Percentiles rank a stretch among this genome's conserved stretches.
Evolutionary conservation across 2,329 filamentous ascomycete species (phyloP).

Genomic region (Arachnomyces sp.): DNA sequence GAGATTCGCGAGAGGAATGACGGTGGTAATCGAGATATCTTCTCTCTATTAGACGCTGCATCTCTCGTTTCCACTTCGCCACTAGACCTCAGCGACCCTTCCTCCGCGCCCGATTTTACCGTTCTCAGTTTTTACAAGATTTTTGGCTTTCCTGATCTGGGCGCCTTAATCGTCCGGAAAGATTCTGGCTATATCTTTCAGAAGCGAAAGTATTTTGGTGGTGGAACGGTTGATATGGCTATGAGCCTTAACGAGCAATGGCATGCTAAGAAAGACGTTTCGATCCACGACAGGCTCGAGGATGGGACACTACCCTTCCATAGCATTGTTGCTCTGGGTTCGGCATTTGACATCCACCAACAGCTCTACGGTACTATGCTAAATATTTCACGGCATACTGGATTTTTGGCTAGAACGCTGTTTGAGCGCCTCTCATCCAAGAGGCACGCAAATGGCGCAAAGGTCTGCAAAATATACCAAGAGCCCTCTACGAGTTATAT

Average conservation of each 20-base stretch:
- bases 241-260: slow-evolving; percentile 68
- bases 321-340: slow-evolving; percentile 73
- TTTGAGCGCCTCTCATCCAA: slow-evolving; percentile 52
- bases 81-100: slow-evolving; percentile 59
- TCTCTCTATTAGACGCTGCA: slow-evolving; percentile 76
- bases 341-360: slow-evolving; percentile 62
- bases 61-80: slow-evolving; percentile 70
- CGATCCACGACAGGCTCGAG: slow-evolving; percentile 74
- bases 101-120: slow-evolving; percentile 69
- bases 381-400: slow-evolving; percentile 62
- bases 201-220: slow-evolving; percentile 76
- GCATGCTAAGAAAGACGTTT: slow-evolving; percentile 67
- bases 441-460: slow-evolving; percentile 59
- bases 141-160: slow-evolving; percentile 92
- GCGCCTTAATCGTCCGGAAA: slow-evolving; percentile 74
- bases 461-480: slow-evolving; percentile 62
- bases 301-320: slow-evolving; percentile 90
- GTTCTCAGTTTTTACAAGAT: slow-evolving; percentile 92
- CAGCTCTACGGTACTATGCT: slow-evolving; percentile 65
- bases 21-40: slow-evolving; percentile 29
- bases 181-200: slow-evolving; percentile 57
- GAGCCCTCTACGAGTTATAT: slow-evolving; percentile 34
- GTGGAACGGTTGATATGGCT: slow-evolving; percentile 89
- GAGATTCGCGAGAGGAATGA: slow-evolving; percentile 34
- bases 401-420: slow-evolving; percentile 55